A percentile compares a stretch with the other conserved stretches of the same genome.
Conservation (phyloP, 2,329 filamentous ascomycete genomes). For the Aotearoamyces nothofagi region DNA sequence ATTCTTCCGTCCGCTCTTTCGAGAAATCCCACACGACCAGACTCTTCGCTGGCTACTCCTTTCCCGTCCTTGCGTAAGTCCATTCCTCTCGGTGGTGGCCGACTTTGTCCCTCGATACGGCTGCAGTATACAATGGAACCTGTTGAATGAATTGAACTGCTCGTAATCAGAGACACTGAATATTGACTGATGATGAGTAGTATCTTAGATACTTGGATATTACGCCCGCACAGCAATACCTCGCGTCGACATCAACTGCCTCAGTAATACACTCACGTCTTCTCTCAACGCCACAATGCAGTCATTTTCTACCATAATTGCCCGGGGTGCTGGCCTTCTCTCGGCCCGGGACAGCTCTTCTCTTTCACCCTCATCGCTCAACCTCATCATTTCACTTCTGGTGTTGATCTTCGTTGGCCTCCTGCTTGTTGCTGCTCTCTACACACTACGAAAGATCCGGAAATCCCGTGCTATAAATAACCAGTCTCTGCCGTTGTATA, state of each 20-base stretch:
- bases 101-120: no score
- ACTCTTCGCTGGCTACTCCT: constrained; percentile 3
- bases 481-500: constrained; percentile 53
- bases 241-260: not conserved
- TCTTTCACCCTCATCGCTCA: constrained; percentile 48
- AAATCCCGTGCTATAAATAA: constrained; percentile 27
- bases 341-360: constrained; percentile 33
- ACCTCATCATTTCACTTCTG: constrained; percentile 67
- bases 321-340: constrained; percentile 26
- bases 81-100: constrained; percentile 4
- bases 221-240: no score
- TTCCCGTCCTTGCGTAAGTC: constrained; percentile 12
- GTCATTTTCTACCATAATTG: constrained; percentile 5
- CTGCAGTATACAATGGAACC: no score
- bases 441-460: constrained; percentile 57
- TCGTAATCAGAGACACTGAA: no score
- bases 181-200: no score
- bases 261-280: constrained; percentile 10
- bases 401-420: constrained; percentile 62
- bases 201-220: no score
- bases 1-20: constrained; percentile 24
- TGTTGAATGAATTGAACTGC: no score
- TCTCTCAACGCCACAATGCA: constrained; percentile 9
- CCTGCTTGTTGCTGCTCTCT: constrained; percentile 48
- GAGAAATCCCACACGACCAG: constrained; percentile 3